Evolutionary conservation across 495 filamentous ascomycete species (phyloP).

Genomic region (Xylaria venustula): DNA sequence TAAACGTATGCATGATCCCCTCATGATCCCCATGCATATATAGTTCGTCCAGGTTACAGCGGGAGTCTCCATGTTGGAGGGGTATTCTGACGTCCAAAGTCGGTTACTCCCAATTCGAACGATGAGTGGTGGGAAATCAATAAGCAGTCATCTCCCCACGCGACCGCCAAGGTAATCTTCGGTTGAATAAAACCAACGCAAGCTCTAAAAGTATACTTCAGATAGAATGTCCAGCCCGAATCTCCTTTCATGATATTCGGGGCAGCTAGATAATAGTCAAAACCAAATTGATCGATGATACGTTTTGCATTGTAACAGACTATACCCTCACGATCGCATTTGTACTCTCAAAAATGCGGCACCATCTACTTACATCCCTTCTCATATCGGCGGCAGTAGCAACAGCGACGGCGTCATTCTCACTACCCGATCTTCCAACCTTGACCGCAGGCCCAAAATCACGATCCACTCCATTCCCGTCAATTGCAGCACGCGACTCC

Average conservation of each 20-base stretch:
- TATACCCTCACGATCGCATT: not conserved
- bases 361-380: not conserved
- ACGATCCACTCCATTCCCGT: not conserved
- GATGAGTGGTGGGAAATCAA: constrained; percentile 8
- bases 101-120: not conserved
- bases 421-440: not conserved
- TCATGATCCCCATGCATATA: not conserved
- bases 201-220: too few species aligned
- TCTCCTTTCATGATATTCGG: too few species aligned
- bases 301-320: not conserved
- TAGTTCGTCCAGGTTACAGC: too few species aligned
- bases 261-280: too few species aligned
- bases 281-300: too few species aligned
- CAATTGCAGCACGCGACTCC: not conserved
- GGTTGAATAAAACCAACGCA: too few species aligned
- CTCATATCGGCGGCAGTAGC: not conserved
- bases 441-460: not conserved
- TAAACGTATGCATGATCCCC: not conserved
- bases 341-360: not conserved
- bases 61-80: too few species aligned
- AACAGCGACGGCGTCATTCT: not conserved
- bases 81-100: too few species aligned
- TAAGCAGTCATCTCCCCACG: not conserved
- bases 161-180: not conserved
- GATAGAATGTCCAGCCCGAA: too few species aligned